Evolutionary conservation across 305 asterid species (phyloP).

Genomic region (Fraxinus velutina): DNA sequence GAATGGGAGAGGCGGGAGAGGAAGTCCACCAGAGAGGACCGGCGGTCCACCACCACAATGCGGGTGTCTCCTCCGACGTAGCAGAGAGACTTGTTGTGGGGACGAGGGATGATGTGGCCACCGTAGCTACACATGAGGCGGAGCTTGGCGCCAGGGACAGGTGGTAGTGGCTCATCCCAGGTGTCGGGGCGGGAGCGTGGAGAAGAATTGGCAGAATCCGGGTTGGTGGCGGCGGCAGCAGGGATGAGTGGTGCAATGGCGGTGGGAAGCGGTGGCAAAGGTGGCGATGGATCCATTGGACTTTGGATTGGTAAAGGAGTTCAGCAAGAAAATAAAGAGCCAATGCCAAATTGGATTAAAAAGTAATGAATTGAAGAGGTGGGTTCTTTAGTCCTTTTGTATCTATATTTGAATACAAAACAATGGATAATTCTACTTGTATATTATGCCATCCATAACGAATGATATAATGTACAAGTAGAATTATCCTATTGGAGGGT

Average conservation of each 20-base stretch:
- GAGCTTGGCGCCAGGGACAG: constrained; percentile 45
- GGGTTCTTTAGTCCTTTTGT: no score
- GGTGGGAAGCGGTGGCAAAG: constrained; percentile 26
- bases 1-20: constrained; percentile 47
- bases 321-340: not conserved
- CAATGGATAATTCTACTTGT: no score
- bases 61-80: constrained; percentile 68
- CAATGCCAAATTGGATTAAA: not conserved
- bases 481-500: no score
- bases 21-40: constrained; percentile 40
- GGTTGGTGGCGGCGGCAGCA: constrained; percentile 17
- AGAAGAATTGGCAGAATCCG: constrained; percentile 45
- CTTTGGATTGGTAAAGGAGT: not conserved
- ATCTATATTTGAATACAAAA: no score
- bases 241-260: constrained; percentile 5
- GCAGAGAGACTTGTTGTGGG: constrained; percentile 55
- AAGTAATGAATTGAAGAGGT: no score
- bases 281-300: constrained; percentile 55
- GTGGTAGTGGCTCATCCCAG: constrained; percentile 50
- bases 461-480: no score
- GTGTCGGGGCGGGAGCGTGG: constrained; percentile 48
- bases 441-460: no score
- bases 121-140: constrained; percentile 63
- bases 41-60: constrained; percentile 51
- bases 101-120: constrained; percentile 70